These are phyloP conservation scores for Quercus lobata DNA, from an alignment of 331 rosid genomes.

Conservation along the genomic window DNA sequence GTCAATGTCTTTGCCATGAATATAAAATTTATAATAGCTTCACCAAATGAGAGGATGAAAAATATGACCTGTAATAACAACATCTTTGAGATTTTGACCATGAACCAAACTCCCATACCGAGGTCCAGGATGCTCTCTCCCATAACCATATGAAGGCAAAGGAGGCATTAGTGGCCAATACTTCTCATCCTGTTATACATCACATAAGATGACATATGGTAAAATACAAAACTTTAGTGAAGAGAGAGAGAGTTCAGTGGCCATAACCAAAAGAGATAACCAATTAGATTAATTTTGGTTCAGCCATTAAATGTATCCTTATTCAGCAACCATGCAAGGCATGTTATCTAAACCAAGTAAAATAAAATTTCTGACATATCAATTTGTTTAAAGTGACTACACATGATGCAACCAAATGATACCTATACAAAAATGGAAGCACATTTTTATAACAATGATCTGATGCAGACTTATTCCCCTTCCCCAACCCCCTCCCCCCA, in stretches of 20 bases:
- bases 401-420: neutral
- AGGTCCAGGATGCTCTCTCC: constrained; percentile 93
- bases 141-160: constrained; percentile 95
- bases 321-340: neutral
- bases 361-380: neutral
- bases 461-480: too few species aligned
- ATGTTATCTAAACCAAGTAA: neutral
- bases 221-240: constrained; percentile 15
- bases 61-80: constrained; percentile 77
- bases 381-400: neutral
- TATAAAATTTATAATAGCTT: neutral
- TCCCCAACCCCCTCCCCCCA: too few species aligned
- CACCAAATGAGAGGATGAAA: constrained; percentile 12
- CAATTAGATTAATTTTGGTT: neutral
- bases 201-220: constrained; percentile 13
- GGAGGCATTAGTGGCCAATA: constrained; percentile 95
- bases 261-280: constrained; percentile 5
- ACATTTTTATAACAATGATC: too few species aligned
- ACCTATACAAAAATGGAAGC: too few species aligned
- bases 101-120: constrained; percentile 96
- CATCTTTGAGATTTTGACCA: constrained; percentile 88
- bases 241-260: constrained; percentile 5
- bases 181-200: constrained; percentile 70
- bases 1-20: constrained; percentile 13
- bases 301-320: neutral